These are phyloP conservation scores for Mycena belliarum DNA, from an alignment of 768 basidiomycete genomes.

Conservation along the genomic window DNA sequence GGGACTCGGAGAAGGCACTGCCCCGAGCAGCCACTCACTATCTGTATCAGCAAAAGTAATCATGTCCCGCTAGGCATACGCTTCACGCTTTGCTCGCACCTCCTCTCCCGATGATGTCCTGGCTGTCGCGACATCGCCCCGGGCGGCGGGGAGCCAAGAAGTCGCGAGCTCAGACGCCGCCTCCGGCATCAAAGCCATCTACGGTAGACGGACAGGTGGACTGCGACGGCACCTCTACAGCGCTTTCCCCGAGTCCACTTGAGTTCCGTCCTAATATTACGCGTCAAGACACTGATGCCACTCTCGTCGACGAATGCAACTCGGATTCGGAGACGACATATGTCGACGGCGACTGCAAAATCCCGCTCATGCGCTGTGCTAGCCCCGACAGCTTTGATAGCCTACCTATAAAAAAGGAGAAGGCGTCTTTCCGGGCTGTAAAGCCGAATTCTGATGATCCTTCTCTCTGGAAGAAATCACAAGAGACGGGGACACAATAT, in stretches of 20 bases:
- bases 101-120: slow-evolving; percentile 17
- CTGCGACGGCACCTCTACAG: not conserved
- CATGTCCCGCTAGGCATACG: not conserved
- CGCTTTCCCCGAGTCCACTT: slow-evolving; percentile 2
- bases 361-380: slow-evolving; percentile 15
- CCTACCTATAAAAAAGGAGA: slow-evolving; percentile 7
- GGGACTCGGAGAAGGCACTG: slow-evolving; percentile 6
- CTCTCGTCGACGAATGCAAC: slow-evolving; percentile 13
- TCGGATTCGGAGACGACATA: slow-evolving; percentile 13
- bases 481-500: slow-evolving; percentile 4
- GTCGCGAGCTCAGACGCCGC: not conserved
- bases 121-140: slow-evolving; percentile 18
- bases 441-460: slow-evolving; percentile 17
- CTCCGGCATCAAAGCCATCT: not conserved
- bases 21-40: not conserved
- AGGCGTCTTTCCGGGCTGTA: slow-evolving; percentile 5
- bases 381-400: slow-evolving; percentile 20
- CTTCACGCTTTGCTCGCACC: slow-evolving; percentile 12
- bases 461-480: slow-evolving; percentile 16
- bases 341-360: slow-evolving; percentile 13
- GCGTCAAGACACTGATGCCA: slow-evolving; percentile 15
- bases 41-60: not conserved
- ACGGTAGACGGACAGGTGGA: not conserved
- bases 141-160: slow-evolving; percentile 12
- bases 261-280: slow-evolving; percentile 1